Evolutionary conservation across 1,284 basidiomycete species (phyloP), one percentile per base, ranked within the genome.

Genomic region (Ganoderma boninense): DNA sequence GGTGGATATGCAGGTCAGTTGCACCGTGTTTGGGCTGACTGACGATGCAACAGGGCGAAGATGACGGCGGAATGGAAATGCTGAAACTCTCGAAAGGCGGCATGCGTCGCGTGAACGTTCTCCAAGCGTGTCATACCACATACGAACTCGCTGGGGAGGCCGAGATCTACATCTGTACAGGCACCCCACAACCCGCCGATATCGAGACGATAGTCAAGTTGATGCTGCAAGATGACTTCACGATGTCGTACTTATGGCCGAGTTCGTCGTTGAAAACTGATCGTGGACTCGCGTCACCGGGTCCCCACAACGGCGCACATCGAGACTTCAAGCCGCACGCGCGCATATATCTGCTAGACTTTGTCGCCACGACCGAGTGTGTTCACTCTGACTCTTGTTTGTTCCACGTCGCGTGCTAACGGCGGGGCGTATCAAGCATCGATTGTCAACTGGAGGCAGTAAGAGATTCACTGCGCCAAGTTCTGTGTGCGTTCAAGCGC

Each of bases 51-150:
- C 76, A 98, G 97, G 11, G 96, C 97, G 70, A 95, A 94, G 64
- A 78, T 99, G 44, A 96, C 95, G 0, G 85, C 90, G 0, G 95
- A 97, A 66, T 98, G 97, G 5, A 94, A 93, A 80, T 87, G 46
- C 86, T 99, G 57, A 98, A 95, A 79, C 88, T 99, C 11, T 97
- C 96, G 0, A 93, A 92, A 75, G 98, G 98, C 35, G 98, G 99
- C 80, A 99, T 99, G 98, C 92, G 98, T 73, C 87, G 98, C 66
- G 97, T 99, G 57, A 99, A 98, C 79, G 93, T 99, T 49, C 85
- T 99, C 13, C 97, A 99, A 85, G 98, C 98, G 1, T 99, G 97
- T 78, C 96, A 99, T 81, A 97, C 98, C 20, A 98, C 97, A 2
- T 98, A 98, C 79, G 95, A 97, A 60, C 81, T 87, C 4, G 92